These are phyloP conservation scores for Nidula microcarpa DNA, from an alignment of 768 basidiomycete genomes.

Conservation along the genomic window DNA sequence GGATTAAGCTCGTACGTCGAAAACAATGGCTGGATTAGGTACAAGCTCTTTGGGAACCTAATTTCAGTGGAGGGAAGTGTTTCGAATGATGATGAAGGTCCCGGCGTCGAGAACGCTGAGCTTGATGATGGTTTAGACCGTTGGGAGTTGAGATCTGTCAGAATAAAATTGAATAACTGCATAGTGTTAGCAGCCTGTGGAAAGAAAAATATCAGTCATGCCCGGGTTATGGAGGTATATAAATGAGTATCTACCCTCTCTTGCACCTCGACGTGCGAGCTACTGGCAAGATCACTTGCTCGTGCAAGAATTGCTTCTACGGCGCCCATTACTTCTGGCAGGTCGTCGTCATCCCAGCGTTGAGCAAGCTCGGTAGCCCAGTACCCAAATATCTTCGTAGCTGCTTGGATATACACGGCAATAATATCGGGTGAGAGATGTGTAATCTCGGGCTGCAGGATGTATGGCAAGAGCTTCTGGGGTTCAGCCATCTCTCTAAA, in stretches of 20 bases:
- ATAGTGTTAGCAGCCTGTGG: constrained; percentile 75
- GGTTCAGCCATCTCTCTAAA: constrained; percentile 76
- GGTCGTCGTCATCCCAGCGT: constrained; percentile 71
- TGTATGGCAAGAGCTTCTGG: constrained; percentile 65
- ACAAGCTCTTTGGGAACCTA: constrained; percentile 84
- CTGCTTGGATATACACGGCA: constrained; percentile 78
- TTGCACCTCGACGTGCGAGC: constrained; percentile 83
- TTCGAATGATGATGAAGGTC: constrained; percentile 36
- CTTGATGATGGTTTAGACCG: constrained; percentile 33
- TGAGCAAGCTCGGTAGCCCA: constrained; percentile 79
- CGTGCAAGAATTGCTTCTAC: constrained; percentile 62
- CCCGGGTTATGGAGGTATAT: neutral
- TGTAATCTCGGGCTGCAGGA: constrained; percentile 60
- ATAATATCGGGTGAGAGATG: constrained; percentile 61
- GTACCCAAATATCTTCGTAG: constrained; percentile 81
- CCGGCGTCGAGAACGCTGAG: constrained; percentile 29
- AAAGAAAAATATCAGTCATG: constrained; percentile 2
- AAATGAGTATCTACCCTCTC: constrained; percentile 65
- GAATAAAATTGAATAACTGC: constrained; percentile 73
- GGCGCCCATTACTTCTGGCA: constrained; percentile 58
- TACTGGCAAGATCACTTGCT: constrained; percentile 55
- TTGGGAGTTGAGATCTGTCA: constrained; percentile 63
- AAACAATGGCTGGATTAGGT: constrained; percentile 80
- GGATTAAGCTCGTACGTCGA: constrained; percentile 79
- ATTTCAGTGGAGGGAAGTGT: constrained; percentile 32